Evolutionary conservation across 2,329 filamentous ascomycete genomes (phyloP), one percentile per base, ranked within the genome.

Genomic region (Fusarium sp.): DNA sequence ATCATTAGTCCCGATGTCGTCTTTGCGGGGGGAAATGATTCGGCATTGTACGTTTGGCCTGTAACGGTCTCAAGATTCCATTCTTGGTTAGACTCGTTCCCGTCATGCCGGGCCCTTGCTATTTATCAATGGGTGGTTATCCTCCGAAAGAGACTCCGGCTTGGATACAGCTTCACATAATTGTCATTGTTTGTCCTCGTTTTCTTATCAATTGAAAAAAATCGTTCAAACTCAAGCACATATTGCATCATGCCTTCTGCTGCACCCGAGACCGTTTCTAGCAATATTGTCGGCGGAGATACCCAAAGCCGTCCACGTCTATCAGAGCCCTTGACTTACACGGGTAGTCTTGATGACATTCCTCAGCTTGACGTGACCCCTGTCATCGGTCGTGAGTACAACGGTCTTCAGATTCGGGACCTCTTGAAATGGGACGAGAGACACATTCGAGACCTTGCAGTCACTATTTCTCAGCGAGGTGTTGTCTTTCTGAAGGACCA

Each of bases 401-500:
- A 76, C 15, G 78, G 76, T 15, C 78, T 83, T 18, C 80, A 83
- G 60, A 76, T 83, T 39, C 74, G 68, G 21, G 76, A 81, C 75
- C 60, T 83, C 35, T 71, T 83, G 42, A 73, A 76, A 60, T 78
- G 76, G 59, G 80, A 82, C 46, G 86, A 89, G 44, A 81, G 84
- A 23, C 80, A 86, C 55, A 81, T 90, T 38, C 84, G 83, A 23
- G 88, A 89, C 70, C 80, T 90, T 23, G 87, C 87, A 25, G 84
- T 87, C 60, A 88, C 85, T 6, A 84, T 82, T 52, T 82, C 81
- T 19, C 80, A 83, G 65, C 78, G 81, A 10, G 81, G 81, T 29
- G 81, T 82, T 29, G 80, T 82, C 25, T 82, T 82, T 63, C 72
- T 82, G 31, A 80, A 81, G 57, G 72, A 79, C 51, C 81, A 82